Evolutionary conservation across 352 stramenopile species (phyloP).

Genomic region (Sclerospora graminicola): DNA sequence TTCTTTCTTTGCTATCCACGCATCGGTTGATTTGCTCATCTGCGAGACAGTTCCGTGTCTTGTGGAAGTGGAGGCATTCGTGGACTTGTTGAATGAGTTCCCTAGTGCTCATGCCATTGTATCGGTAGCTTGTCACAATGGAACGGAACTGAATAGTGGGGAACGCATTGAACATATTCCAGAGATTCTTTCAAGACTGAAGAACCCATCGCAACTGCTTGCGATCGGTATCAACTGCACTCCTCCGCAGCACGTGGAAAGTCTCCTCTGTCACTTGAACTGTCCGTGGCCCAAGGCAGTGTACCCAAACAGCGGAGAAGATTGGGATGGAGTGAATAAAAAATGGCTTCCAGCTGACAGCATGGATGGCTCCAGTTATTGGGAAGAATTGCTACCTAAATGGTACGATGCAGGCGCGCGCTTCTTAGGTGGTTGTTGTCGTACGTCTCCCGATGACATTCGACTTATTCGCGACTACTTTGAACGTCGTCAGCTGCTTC

Average conservation of each 20-base stretch:
- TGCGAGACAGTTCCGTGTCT: conserved; percentile 85
- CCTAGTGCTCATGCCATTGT: conserved; percentile 44
- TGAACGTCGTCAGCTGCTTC: conserved; percentile 13
- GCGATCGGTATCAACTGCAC: conserved; percentile 83
- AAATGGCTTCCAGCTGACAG: conserved; percentile 49
- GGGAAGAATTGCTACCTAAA: conserved; percentile 42
- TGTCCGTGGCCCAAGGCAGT: conserved; percentile 41
- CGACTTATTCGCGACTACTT: conserved; percentile 50
- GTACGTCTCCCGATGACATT: conserved; percentile 66
- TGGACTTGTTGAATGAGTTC: conserved; percentile 66
- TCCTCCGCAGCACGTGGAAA: conserved; percentile 58
- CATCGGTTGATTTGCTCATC: conserved; percentile 57
- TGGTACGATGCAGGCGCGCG: conserved; percentile 64
- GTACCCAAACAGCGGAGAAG: conserved; percentile 84
- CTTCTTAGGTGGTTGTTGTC: conserved; percentile 78
- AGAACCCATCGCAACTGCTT: conserved; percentile 46
- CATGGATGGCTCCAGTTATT: conserved; percentile 28
- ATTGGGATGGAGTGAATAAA: conserved; percentile 64
- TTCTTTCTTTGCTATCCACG: conserved; percentile 41
- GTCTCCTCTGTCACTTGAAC: conserved; percentile 38
- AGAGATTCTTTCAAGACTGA: conserved; percentile 35
- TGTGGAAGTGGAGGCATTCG: conserved; percentile 64
- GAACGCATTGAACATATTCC: conserved; percentile 38
- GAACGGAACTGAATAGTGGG: conserved; percentile 52
- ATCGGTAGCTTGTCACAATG: conserved; percentile 53